These are phyloP conservation scores for Pyrenophora seminiperda DNA, from an alignment of 2,329 filamentous ascomycete species.

Conservation along the genomic window DNA sequence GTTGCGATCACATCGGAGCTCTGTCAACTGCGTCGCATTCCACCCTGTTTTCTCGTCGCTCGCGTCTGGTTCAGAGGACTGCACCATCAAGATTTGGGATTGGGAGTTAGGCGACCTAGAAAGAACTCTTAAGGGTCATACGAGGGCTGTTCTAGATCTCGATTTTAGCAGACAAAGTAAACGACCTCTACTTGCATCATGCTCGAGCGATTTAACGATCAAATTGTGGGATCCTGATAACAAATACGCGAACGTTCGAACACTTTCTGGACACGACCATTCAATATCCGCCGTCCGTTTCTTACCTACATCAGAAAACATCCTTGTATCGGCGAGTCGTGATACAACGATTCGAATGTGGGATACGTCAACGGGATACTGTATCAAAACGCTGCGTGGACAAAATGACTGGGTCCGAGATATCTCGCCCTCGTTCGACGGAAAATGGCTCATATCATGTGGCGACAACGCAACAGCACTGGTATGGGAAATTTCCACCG, in stretches of 20 bases:
- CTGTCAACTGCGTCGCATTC: constrained; percentile 87
- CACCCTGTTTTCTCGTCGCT: constrained; percentile 90
- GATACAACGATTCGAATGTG: constrained; percentile 87
- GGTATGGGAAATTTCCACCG: constrained; percentile 80
- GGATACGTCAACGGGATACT: constrained; percentile 93
- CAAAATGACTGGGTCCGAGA: constrained; percentile 92
- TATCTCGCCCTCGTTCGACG: constrained; percentile 80
- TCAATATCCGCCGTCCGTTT: constrained; percentile 88
- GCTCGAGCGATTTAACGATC: constrained; percentile 87
- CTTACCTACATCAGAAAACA: constrained; percentile 83
- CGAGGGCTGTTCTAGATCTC: constrained; percentile 82
- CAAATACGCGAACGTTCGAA: constrained; percentile 94
- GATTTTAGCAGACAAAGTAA: constrained; percentile 88
- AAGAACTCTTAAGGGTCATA: constrained; percentile 88
- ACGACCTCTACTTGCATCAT: constrained; percentile 78
- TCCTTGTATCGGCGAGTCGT: constrained; percentile 83
- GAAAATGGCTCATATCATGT: constrained; percentile 79
- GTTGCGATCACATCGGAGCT: constrained; percentile 80
- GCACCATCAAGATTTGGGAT: constrained; percentile 96
- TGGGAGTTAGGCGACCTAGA: constrained; percentile 94
- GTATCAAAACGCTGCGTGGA: constrained; percentile 84
- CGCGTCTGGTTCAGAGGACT: constrained; percentile 89
- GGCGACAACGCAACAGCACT: constrained; percentile 81
- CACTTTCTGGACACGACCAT: constrained; percentile 88
- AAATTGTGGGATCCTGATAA: constrained; percentile 93